Conservation (phyloP, 2,329 filamentous ascomycete species). For the Gaeumannomyces sp. region DNA sequence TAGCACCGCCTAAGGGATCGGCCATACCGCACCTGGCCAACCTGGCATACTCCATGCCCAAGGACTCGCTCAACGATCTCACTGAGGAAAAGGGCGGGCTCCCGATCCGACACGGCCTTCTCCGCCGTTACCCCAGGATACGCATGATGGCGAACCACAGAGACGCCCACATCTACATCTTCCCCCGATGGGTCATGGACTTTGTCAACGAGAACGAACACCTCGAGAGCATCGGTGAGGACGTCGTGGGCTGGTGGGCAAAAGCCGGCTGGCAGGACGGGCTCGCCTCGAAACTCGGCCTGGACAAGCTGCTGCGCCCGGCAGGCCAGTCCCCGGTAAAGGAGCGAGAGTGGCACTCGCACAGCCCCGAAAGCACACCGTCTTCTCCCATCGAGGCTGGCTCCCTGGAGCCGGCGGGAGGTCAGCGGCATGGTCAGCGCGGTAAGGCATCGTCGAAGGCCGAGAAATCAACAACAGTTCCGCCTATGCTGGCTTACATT, state of each 20-base stretch:
- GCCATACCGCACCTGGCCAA: constrained; percentile 65
- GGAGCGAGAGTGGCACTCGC: constrained; percentile 7
- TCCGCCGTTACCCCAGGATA: constrained; percentile 68
- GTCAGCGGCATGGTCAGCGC: neutral
- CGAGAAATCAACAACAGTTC: constrained; percentile 34
- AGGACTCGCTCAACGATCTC: constrained; percentile 80
- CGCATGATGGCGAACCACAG: constrained; percentile 78
- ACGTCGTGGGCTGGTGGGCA: constrained; percentile 91
- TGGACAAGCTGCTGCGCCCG: constrained; percentile 57
- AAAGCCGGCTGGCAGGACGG: constrained; percentile 88
- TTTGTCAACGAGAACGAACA: constrained; percentile 73
- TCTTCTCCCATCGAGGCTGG: neutral
- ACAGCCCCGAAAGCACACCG: constrained; percentile 6
- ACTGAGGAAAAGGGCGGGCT: constrained; percentile 68
- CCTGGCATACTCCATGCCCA: constrained; percentile 79
- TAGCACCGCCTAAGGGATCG: constrained; percentile 56
- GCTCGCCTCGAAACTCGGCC: constrained; percentile 68
- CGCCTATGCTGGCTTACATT: constrained; percentile 75
- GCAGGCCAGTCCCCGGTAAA: constrained; percentile 18
- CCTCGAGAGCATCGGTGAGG: constrained; percentile 84
- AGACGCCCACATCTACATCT: constrained; percentile 91
- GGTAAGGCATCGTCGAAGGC: constrained; percentile 18
- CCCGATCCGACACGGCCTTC: constrained; percentile 67
- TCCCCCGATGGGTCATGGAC: constrained; percentile 85
- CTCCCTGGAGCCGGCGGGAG: neutral